Evolutionary conservation across 768 basidiomycete species (phyloP).

Genomic region (Hemileccinum rubropunctum): DNA sequence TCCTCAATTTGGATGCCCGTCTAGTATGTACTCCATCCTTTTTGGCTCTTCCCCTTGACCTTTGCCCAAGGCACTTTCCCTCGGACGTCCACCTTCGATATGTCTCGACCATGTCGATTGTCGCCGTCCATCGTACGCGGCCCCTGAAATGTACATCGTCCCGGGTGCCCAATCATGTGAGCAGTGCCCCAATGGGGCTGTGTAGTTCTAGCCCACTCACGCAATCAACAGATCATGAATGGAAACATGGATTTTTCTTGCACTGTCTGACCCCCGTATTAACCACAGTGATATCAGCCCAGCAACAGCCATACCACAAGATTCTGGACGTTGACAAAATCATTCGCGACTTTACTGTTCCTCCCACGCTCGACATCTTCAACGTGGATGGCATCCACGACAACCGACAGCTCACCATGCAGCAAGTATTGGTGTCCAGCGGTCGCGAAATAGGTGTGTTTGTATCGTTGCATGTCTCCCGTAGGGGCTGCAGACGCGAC

Average conservation of each 20-base stretch:
- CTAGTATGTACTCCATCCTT: constrained; percentile 46
- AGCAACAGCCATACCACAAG: constrained; percentile 48
- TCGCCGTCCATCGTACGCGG: constrained; percentile 36
- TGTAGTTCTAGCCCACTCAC: constrained; percentile 12
- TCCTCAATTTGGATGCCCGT: constrained; percentile 65
- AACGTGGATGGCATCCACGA: constrained; percentile 36
- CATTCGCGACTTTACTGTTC: constrained; percentile 56
- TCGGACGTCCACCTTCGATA: constrained; percentile 70
- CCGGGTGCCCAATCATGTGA: constrained; percentile 29
- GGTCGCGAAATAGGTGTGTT: constrained; percentile 60
- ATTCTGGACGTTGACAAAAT: constrained; percentile 52
- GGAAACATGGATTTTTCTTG: constrained; percentile 67
- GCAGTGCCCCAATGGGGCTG: constrained; percentile 10
- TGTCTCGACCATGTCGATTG: constrained; percentile 66
- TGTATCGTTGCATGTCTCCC: constrained; percentile 12
- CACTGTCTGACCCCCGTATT: constrained; percentile 62
- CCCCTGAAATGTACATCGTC: constrained; percentile 29
- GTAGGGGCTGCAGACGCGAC: constrained; percentile 1
- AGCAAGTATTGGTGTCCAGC: constrained; percentile 56
- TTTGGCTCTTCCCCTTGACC: constrained; percentile 13
- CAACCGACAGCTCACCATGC: constrained; percentile 59
- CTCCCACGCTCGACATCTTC: constrained; percentile 46
- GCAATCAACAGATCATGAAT: constrained; percentile 54
- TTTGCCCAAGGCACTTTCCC: constrained; percentile 54
- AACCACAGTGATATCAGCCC: constrained; percentile 52